Conservation (phyloP, 2,329 filamentous ascomycete genomes). For the Stachybotrys chartarum region DNA sequence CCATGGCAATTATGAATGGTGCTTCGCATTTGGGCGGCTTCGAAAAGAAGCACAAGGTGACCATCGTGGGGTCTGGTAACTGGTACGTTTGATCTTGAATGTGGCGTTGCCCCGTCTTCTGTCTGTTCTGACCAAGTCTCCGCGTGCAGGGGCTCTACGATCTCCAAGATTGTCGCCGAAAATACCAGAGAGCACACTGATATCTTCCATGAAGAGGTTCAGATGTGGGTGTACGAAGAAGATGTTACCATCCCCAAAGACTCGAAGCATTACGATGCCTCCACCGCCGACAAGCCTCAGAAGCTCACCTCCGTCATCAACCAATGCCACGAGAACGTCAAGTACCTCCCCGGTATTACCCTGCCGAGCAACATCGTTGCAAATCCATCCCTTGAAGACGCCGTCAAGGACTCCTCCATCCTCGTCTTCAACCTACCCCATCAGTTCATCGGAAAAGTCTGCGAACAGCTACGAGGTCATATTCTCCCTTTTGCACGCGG, state of each 20-base stretch:
- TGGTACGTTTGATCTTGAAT: constrained; percentile 49
- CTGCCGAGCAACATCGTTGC: constrained; percentile 79
- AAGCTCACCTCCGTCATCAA: constrained; percentile 94
- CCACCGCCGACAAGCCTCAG: constrained; percentile 59
- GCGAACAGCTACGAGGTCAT: constrained; percentile 76
- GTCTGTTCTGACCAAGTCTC: neutral
- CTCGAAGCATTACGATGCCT: constrained; percentile 65
- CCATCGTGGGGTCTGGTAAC: constrained; percentile 91
- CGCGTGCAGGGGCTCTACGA: constrained; percentile 77
- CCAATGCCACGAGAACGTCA: constrained; percentile 88
- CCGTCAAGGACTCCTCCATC: constrained; percentile 78
- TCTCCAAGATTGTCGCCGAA: constrained; percentile 94
- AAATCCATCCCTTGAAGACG: constrained; percentile 71
- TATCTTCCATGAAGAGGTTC: constrained; percentile 80
- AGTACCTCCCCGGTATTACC: constrained; percentile 86
- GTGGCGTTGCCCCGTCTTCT: neutral
- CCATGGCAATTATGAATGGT: constrained; percentile 20
- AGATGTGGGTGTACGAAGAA: constrained; percentile 99
- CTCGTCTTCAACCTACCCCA: constrained; percentile 96
- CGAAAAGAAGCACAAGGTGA: constrained; percentile 81
- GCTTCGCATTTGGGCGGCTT: constrained; percentile 35
- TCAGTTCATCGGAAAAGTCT: constrained; percentile 87
- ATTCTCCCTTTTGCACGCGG: constrained; percentile 88
- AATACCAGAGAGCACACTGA: constrained; percentile 73
- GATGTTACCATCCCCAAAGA: constrained; percentile 66